Conservation (phyloP, 2,329 filamentous ascomycete genomes). For the Aspergillus eucalypticola region DNA sequence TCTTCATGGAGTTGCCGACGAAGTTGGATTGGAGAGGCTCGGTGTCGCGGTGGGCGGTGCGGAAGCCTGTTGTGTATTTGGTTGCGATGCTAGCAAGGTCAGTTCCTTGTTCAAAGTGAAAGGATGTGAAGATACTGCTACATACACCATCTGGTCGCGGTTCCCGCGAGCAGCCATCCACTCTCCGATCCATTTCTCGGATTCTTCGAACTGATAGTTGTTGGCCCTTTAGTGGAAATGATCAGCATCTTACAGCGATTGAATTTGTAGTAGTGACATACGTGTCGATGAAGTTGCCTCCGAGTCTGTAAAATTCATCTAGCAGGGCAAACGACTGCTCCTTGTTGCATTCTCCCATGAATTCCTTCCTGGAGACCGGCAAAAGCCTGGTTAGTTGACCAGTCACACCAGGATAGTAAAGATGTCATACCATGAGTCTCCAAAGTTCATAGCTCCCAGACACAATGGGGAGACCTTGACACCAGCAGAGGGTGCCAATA, state of each 20-base stretch:
- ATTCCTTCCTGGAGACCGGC: neutral
- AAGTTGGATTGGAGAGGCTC: slow-evolving; percentile 37
- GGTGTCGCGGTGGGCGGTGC: slow-evolving; percentile 42
- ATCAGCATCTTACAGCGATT: neutral
- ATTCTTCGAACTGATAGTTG: slow-evolving; percentile 65
- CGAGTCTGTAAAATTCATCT: slow-evolving; percentile 63
- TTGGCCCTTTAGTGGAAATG: slow-evolving; percentile 35
- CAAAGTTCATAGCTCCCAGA: slow-evolving; percentile 39
- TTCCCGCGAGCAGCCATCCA: slow-evolving; percentile 65
- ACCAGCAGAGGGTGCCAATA: slow-evolving; percentile 64
- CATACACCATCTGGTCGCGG: slow-evolving; percentile 68
- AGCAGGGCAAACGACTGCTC: slow-evolving; percentile 61
- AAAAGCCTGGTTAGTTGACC: neutral
- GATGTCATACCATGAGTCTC: slow-evolving; percentile 43
- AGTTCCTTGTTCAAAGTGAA: neutral
- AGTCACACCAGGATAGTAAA: neutral
- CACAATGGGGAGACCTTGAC: slow-evolving; percentile 64
- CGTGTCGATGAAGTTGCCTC: slow-evolving; percentile 74
- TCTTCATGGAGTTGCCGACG: slow-evolving; percentile 47
- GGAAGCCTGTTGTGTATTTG: slow-evolving; percentile 65
- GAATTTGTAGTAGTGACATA: slow-evolving; percentile 25
- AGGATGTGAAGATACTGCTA: slow-evolving; percentile 50
- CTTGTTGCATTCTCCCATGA: slow-evolving; percentile 65
- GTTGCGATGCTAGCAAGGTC: slow-evolving; percentile 54
- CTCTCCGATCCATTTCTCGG: slow-evolving; percentile 66